phyloP scores from a whole-genome alignment of 1,139 yeast species.

The Suhomyces bribrorum region DNA sequence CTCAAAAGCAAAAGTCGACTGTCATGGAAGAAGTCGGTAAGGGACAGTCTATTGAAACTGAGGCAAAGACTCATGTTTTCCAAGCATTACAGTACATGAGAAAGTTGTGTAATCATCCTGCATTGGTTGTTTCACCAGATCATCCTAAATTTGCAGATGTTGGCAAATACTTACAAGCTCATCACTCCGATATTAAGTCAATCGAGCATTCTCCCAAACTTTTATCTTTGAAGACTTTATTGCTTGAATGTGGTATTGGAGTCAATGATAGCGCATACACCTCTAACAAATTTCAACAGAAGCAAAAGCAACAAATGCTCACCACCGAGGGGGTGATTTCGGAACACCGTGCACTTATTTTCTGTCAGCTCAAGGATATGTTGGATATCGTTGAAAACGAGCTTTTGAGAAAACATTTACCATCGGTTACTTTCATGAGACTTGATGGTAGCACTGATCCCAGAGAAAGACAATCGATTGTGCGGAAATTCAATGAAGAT shows the following conservation, averaged over 20 bases:
- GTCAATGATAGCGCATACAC: slow-evolving; percentile 48
- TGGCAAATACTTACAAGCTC: slow-evolving; percentile 55
- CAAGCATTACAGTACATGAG: slow-evolving; percentile 98
- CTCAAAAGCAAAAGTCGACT: slow-evolving; percentile 76
- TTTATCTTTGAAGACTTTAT: slow-evolving; percentile 74
- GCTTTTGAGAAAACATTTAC: slow-evolving; percentile 77
- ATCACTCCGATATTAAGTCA: slow-evolving; percentile 63
- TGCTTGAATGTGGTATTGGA: slow-evolving; percentile 95
- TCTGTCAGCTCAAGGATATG: slow-evolving; percentile 98
- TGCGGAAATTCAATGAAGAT: slow-evolving; percentile 88
- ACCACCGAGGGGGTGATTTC: slow-evolving; percentile 76
- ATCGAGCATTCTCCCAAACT: slow-evolving; percentile 91
- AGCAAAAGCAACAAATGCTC: slow-evolving; percentile 37
- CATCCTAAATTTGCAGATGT: slow-evolving; percentile 84
- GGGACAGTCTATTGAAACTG: slow-evolving; percentile 36
- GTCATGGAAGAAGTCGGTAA: slow-evolving; percentile 65
- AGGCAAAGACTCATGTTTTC: slow-evolving; percentile 87
- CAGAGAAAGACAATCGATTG: slow-evolving; percentile 87
- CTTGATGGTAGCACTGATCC: slow-evolving; percentile 96
- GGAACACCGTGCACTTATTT: slow-evolving; percentile 92
- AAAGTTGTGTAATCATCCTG: slow-evolving; percentile 94
- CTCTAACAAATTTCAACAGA: slow-evolving; percentile 28
- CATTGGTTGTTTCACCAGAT: slow-evolving; percentile 78
- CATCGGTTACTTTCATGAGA: slow-evolving; percentile 91
- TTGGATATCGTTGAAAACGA: slow-evolving; percentile 94